These are phyloP conservation scores for Aspergillus sp. DNA, from an alignment of 2,329 filamentous ascomycete genomes.

Conservation along the genomic window DNA sequence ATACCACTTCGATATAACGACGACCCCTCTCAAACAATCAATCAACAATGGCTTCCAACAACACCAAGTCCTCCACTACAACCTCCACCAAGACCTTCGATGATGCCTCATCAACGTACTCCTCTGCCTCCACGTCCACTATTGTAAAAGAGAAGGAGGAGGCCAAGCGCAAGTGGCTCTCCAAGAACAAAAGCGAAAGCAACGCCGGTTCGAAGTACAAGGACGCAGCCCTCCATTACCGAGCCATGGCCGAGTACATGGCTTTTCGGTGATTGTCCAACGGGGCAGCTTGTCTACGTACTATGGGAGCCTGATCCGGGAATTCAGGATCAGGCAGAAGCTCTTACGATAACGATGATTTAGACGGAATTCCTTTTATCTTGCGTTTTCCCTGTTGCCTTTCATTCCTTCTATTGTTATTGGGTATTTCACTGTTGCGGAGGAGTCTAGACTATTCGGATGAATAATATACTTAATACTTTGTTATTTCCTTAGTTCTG, in stretches of 20 bases:
- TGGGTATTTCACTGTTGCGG: neutral
- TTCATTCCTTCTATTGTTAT: neutral
- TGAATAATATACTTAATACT: neutral
- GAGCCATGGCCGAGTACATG: conserved; percentile 8
- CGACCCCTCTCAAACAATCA: neutral
- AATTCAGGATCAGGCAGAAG: neutral
- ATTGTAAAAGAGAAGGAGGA: conserved; percentile 7
- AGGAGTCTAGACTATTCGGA: neutral
- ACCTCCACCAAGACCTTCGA: conserved; percentile 2
- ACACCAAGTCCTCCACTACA: neutral
- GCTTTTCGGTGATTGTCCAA: neutral
- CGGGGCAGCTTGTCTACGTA: neutral
- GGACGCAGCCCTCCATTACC: conserved; percentile 6
- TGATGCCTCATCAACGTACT: conserved; percentile 8
- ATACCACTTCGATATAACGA: neutral
- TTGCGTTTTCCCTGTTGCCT: neutral
- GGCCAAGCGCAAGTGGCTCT: conserved; percentile 4
- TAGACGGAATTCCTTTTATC: neutral
- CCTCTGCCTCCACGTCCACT: neutral
- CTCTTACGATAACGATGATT: neutral
- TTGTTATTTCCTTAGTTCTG: neutral
- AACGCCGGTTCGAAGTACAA: neutral
- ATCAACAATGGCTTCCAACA: conserved; percentile 7
- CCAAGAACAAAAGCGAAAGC: conserved; percentile 2
- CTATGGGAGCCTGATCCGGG: neutral